Base-by-base conservation (phyloP, 2,329 filamentous ascomycete genomes). In the Trichoderma guizhouense region DNA sequence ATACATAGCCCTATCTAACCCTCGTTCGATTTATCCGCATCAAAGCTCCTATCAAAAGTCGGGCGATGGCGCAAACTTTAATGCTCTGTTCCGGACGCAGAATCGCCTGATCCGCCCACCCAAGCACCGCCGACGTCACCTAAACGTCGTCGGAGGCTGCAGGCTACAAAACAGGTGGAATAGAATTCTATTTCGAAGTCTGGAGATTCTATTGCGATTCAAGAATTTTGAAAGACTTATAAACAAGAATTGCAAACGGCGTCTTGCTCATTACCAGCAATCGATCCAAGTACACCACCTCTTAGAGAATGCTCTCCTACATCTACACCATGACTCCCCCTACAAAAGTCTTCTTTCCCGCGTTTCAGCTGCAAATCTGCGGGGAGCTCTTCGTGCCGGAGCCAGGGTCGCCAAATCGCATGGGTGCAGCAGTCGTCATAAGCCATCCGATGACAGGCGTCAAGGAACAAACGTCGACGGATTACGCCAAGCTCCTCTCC, bases 401-500 rank as follows among this genome's bases (percentile, higher is more conserved):
- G 63, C 47, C 68, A 24, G 69, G 69, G 1, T 58, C 62, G 0
- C 51, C 53, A 5, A 63, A 72, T 30, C 65, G 71, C 15, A 72
- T 47, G 12, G 61, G 61, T 14, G 68, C 74, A 1, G 72, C 71
- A 1, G 47, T 82, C 15, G 76, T 81, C 18, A 72, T 82, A 66
- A 71, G 74, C 57, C 80, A 82, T 71, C 82, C 81, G 1, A 69
- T 71, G 47, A 78, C 73, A 58, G 76, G 73, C 14, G 74, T 83
- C 51, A 84, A 84, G 71, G 82, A 84, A 73, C 82, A 84, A 73
- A 78, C 81, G 1, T 53, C 81, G 2, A 77, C 75, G 7, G 67
- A 77, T 47, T 80, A 84, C 62, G 81, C 81, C 15, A 72, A 74
- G 3, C 24, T 71, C 0, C 76, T 83, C 7, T 65, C 79, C 21